phyloP scores from a whole-genome alignment of 495 filamentous ascomycete genomes.

The Penicillium robsamsonii region DNA sequence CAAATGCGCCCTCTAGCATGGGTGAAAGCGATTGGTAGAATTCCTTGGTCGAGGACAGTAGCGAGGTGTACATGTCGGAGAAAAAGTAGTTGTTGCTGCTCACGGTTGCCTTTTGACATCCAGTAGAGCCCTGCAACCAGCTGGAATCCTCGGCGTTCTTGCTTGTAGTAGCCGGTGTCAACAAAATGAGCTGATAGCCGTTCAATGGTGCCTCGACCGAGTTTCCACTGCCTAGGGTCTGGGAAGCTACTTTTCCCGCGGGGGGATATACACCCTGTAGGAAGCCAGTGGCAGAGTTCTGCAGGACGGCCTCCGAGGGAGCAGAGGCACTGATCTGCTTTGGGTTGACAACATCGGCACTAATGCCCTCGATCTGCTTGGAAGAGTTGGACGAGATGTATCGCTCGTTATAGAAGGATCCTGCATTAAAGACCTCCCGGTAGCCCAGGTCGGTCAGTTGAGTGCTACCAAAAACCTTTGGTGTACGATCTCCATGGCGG shows the following conservation, averaged over 20 bases:
- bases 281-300: constrained; percentile 57
- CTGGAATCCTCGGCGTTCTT: constrained; percentile 52
- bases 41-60: constrained; percentile 51
- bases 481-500: constrained; percentile 62
- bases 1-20: constrained; percentile 59
- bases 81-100: constrained; percentile 72
- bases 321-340: constrained; percentile 57
- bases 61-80: constrained; percentile 55
- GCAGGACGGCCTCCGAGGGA: constrained; percentile 60
- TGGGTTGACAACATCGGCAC: constrained; percentile 52
- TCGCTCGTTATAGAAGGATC: constrained; percentile 59
- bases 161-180: constrained; percentile 41
- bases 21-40: constrained; percentile 66
- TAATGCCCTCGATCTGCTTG: constrained; percentile 56
- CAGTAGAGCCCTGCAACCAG: constrained; percentile 58
- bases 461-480: constrained; percentile 52
- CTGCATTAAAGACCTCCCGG: constrained; percentile 57
- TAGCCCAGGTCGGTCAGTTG: constrained; percentile 61
- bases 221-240: constrained; percentile 52
- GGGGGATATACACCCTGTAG: constrained; percentile 64
- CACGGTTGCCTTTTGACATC: constrained; percentile 59
- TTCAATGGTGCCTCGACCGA: constrained; percentile 52
- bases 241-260: constrained; percentile 37
- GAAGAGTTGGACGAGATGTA: constrained; percentile 54
- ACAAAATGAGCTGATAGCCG: constrained; percentile 61